Base-by-base conservation (phyloP, 129 eudicot genomes). In the Smallanthus sonchifolius region DNA sequence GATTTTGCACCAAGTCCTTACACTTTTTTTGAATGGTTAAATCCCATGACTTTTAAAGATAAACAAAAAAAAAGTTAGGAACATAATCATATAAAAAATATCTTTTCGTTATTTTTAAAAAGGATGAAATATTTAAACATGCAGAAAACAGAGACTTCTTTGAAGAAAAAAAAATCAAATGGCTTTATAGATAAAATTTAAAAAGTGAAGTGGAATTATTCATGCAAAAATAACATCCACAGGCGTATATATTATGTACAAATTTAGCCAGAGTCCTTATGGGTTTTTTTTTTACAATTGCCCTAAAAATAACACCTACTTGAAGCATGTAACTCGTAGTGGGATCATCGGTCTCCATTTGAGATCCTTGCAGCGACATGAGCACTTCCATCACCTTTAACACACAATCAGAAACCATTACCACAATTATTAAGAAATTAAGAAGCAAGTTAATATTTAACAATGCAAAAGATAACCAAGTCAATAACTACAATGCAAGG, bases 261-360 rank as follows among this genome's bases (percentile, higher is more conserved):
- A 32, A 61, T 35, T 61, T 34, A 15, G 24, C 2, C 0, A 6
- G 32, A 61, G 67, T 32, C 19, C 65, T 28, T 59, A 61, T 2
- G 1, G 0, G 7, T 9, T 7, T 10, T 52, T 52, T 52, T 59
- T 30, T 60, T 13, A 13, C 10, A 34, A 32, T n/a, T 5, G 20
- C 39, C 24, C 10, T 13, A 34, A 61, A 61, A 34, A 34, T 40
- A 56, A 36, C 38, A 79, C 87, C 65, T 85, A 91, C 99, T 84
- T 95, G 99, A 67, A 95, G 92, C 99, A 95, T 95, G 85, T 95
- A 95, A 76, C 99, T 95, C n/a, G 97, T 95, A 72, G 96, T 95
- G 70, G 99, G 99, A 78, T 95, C 99, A 72, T 95, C 99, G 4
- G 94, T 80, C 85, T 95, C 99, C 96, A 95, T 82, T 84, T 87